phyloP scores from a whole-genome alignment of 805 yeast genomes.

The Tetrapisispora fleetii region DNA sequence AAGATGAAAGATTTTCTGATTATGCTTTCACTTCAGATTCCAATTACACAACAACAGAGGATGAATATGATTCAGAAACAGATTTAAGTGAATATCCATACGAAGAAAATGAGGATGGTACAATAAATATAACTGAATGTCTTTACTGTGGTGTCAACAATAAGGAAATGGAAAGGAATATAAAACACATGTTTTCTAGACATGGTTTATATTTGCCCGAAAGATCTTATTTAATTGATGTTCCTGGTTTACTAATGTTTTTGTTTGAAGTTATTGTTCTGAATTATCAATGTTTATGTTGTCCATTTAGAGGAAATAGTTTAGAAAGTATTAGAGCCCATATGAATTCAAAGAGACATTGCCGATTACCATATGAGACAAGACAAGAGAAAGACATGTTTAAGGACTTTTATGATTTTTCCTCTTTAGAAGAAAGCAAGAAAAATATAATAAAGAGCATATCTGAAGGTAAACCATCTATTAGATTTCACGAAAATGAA shows the following conservation, averaged over 20 bases:
- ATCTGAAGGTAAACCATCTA: not conserved
- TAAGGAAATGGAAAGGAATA: slow-evolving; percentile 45
- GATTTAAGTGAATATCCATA: slow-evolving; percentile 18
- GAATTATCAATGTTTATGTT: slow-evolving; percentile 75
- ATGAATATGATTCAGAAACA: slow-evolving; percentile 5
- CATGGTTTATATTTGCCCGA: slow-evolving; percentile 92
- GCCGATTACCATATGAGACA: slow-evolving; percentile 78
- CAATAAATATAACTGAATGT: slow-evolving; percentile 35
- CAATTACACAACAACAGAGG: slow-evolving; percentile 14
- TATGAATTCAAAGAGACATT: slow-evolving; percentile 75
- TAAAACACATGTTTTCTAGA: slow-evolving; percentile 63
- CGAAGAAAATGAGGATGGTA: slow-evolving; percentile 16
- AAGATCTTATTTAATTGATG: slow-evolving; percentile 52
- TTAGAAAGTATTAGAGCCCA: slow-evolving; percentile 86
- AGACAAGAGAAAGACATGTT: slow-evolving; percentile 68
- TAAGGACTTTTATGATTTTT: slow-evolving; percentile 76
- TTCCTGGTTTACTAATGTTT: slow-evolving; percentile 62
- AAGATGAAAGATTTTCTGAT: slow-evolving; percentile 42
- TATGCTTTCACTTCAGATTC: slow-evolving; percentile 36
- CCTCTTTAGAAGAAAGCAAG: slow-evolving; percentile 43
- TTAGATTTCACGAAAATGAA: slow-evolving; percentile 10
- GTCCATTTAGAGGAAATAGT: slow-evolving; percentile 75
- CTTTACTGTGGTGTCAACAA: slow-evolving; percentile 49
- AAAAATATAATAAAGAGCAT: slow-evolving; percentile 7
- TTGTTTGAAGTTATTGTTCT: slow-evolving; percentile 72